Conservation (phyloP, 768 basidiomycete species). For the Boletus coccyginus region DNA sequence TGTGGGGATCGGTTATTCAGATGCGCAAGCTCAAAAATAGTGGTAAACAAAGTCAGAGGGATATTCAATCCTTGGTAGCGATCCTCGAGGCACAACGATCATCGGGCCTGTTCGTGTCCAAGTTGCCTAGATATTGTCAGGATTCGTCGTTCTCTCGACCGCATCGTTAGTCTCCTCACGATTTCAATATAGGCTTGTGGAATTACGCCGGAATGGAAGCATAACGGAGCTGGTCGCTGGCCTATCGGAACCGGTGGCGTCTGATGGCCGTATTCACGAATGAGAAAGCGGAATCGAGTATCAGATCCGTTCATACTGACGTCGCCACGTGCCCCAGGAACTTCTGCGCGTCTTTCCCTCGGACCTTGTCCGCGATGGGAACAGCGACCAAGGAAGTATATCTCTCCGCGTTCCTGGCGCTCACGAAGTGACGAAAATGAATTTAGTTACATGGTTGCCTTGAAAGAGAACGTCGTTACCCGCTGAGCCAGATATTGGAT, state of each 20-base stretch:
- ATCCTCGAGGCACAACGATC: not conserved
- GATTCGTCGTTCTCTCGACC: not conserved
- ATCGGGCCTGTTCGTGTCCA: not conserved
- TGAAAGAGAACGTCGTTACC: too few relatives aligned
- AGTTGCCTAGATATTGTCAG: not conserved
- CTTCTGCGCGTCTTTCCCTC: slow-evolving; percentile 1
- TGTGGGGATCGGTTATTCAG: too few relatives aligned
- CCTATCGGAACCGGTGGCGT: not conserved
- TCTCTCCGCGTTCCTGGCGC: too few relatives aligned
- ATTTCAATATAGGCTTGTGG: not conserved
- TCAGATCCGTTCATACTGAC: not conserved
- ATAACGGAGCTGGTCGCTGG: not conserved
- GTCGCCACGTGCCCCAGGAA: not conserved
- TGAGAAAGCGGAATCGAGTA: not conserved
- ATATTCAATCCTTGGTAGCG: not conserved
- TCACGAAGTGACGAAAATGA: too few relatives aligned
- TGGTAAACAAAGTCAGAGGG: not conserved
- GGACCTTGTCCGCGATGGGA: not conserved
- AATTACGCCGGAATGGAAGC: slow-evolving; percentile 1
- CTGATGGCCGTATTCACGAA: slow-evolving; percentile 5
- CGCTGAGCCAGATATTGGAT: too few relatives aligned
- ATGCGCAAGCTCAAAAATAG: too few relatives aligned
- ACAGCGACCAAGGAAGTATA: slow-evolving; percentile 23
- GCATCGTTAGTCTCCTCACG: not conserved
- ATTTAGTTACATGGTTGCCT: too few relatives aligned